These are phyloP conservation scores for Symbiodinium pilosum DNA, from an alignment of 73 alveolate species.

Conservation along the genomic window DNA sequence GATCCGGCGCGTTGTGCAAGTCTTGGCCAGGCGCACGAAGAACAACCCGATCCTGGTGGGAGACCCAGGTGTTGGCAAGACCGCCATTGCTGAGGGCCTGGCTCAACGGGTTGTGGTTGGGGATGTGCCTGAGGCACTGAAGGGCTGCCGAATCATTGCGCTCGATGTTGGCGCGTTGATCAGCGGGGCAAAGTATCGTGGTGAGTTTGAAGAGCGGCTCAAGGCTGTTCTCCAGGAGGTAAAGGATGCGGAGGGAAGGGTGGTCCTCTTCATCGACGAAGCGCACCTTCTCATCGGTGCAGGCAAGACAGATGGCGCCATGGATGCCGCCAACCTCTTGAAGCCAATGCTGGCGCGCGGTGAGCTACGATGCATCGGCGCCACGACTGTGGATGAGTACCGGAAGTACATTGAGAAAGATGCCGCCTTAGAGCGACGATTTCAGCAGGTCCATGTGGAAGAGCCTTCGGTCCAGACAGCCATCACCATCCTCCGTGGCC, in stretches of 20 bases:
- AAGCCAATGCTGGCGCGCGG: conserved; percentile 83
- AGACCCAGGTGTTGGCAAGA: conserved; percentile 83
- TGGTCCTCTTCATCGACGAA: conserved; percentile 87
- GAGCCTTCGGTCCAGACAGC: conserved; percentile 90
- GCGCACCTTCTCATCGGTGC: conserved; percentile 86
- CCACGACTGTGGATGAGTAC: conserved; percentile 90
- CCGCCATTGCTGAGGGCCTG: conserved; percentile 94
- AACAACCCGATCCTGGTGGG: conserved; percentile 90
- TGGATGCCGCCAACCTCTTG: conserved; percentile 92
- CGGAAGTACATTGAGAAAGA: conserved; percentile 86
- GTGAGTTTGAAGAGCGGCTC: conserved; percentile 89
- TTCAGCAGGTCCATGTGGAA: conserved; percentile 88
- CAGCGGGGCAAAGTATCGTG: conserved; percentile 92
- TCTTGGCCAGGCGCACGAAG: conserved; percentile 83
- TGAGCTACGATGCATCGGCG: conserved; percentile 89
- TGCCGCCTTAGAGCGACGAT: conserved; percentile 78
- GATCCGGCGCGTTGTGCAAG: conserved; percentile 92
- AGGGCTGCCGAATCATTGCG: conserved; percentile 65
- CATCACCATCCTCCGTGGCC: conserved; percentile 68
- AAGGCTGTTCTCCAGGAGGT: conserved; percentile 86
- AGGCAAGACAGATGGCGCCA: conserved; percentile 92
- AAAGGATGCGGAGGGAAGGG: conserved; percentile 86
- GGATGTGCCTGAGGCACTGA: conserved; percentile 80
- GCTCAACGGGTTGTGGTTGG: conserved; percentile 83
- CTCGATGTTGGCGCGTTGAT: conserved; percentile 86